Evolutionary conservation across 2,329 filamentous ascomycete genomes (phyloP).

Genomic region (Chrysoporthe austroafricana): DNA sequence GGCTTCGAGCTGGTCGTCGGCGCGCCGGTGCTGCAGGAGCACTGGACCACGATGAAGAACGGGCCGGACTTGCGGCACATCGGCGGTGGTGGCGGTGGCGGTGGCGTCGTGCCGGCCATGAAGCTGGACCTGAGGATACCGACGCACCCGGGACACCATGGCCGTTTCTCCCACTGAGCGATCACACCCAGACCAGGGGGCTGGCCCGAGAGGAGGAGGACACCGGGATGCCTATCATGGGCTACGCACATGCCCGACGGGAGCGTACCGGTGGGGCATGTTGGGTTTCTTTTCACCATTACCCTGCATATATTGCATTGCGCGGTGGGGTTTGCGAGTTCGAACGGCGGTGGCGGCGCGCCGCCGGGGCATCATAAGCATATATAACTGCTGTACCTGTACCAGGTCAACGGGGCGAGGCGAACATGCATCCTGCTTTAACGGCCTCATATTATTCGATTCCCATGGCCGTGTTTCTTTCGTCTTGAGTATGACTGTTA

Average conservation of each 20-base stretch:
- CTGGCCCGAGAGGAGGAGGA: not conserved
- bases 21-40: constrained; percentile 61
- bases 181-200: not conserved
- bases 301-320: no score
- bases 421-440: no score
- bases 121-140: constrained; percentile 17
- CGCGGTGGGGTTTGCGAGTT: no score
- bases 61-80: constrained; percentile 25
- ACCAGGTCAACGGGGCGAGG: no score
- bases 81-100: constrained; percentile 8
- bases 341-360: no score
- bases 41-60: constrained; percentile 65
- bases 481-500: no score
- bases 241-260: not conserved
- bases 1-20: constrained; percentile 78
- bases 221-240: not conserved
- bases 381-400: no score
- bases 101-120: constrained; percentile 1
- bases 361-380: no score
- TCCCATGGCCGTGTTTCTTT: no score
- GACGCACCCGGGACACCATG: not conserved
- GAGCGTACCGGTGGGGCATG: no score
- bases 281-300: not conserved
- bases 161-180: constrained; percentile 14
- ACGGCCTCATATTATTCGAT: no score